Conservation (phyloP, 768 basidiomycete genomes). For the Coprinellus micaceus region DNA sequence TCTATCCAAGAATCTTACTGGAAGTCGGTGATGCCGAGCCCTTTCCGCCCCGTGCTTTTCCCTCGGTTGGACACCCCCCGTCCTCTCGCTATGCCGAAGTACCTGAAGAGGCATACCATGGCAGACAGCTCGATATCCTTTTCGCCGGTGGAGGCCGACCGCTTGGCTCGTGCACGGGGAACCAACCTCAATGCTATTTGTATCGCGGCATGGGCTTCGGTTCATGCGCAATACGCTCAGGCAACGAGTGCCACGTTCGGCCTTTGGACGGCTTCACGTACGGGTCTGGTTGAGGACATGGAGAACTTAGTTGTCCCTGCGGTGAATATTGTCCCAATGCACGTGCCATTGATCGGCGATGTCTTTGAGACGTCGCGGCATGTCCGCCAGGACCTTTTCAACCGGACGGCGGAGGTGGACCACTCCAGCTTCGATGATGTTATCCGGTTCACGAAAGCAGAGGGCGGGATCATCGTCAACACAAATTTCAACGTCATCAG, state of each 20-base stretch:
- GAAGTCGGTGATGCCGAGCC: conserved; percentile 27
- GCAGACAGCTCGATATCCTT: neutral
- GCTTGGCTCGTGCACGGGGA: conserved; percentile 33
- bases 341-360: conserved; percentile 20
- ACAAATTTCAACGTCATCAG: conserved; percentile 44
- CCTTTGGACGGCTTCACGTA: conserved; percentile 46
- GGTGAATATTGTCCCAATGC: conserved; percentile 41
- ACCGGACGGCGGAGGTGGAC: conserved; percentile 36
- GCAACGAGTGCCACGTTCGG: conserved; percentile 34
- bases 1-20: conserved; percentile 32
- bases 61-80: conserved; percentile 14
- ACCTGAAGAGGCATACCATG: neutral
- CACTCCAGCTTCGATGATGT: conserved; percentile 36
- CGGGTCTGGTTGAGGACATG: conserved; percentile 29
- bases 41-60: conserved; percentile 22
- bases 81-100: neutral
- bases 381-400: conserved; percentile 33
- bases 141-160: conserved; percentile 28
- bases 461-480: conserved; percentile 34
- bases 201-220: conserved; percentile 40
- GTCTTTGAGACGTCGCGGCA: conserved; percentile 25
- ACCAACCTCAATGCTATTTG: conserved; percentile 39
- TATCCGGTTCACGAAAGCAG: conserved; percentile 32
- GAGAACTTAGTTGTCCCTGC: conserved; percentile 41
- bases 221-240: conserved; percentile 30